phyloP scores from a whole-genome alignment of 148 eudicot species.

The Spergularia marina region DNA sequence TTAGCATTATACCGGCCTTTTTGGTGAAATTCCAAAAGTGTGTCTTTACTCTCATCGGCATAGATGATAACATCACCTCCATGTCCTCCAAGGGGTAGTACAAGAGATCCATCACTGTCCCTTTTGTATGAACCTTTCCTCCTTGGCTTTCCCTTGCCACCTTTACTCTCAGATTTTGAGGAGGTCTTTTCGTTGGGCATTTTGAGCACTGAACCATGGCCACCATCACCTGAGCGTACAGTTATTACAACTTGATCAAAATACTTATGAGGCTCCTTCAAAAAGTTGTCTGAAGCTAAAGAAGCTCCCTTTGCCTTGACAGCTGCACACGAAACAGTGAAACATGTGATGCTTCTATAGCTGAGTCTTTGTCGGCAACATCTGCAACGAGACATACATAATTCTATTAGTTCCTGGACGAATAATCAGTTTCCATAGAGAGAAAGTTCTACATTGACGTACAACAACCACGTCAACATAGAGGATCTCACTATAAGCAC shows the following conservation, averaged over 20 bases:
- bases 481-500: too few relatives aligned
- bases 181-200: constrained; percentile 51
- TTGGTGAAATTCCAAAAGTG: constrained; percentile 82
- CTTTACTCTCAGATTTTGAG: constrained; percentile 56
- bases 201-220: constrained; percentile 79
- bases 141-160: constrained; percentile 43
- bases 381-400: constrained; percentile 31
- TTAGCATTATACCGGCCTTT: constrained; percentile 68
- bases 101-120: constrained; percentile 90
- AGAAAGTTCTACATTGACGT: neutral
- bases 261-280: constrained; percentile 85
- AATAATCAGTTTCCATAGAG: neutral
- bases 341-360: constrained; percentile 13
- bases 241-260: constrained; percentile 82
- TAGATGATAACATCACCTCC: constrained; percentile 92
- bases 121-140: constrained; percentile 60
- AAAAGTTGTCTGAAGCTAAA: constrained; percentile 38
- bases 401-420: neutral
- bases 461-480: neutral
- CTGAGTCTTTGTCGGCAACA: constrained; percentile 30
- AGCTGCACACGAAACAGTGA: constrained; percentile 42
- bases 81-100: constrained; percentile 87
- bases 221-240: constrained; percentile 97
- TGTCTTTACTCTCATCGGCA: constrained; percentile 80
- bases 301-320: constrained; percentile 59